Conservation (phyloP, 352 stramenopile species). For the Plasmopara viticola region DNA sequence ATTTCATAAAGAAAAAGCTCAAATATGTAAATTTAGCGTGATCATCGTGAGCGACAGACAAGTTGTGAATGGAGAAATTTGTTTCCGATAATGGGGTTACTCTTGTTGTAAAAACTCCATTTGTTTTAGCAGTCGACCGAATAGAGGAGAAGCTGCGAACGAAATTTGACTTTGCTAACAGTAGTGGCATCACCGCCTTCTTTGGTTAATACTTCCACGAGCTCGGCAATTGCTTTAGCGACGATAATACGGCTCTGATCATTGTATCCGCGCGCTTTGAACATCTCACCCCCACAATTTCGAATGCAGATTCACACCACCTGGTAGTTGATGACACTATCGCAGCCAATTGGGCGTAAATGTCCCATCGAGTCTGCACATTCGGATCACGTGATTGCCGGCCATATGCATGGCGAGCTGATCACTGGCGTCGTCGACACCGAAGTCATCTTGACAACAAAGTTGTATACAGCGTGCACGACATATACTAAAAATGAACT, state of each 20-base stretch:
- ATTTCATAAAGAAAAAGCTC: too few relatives aligned
- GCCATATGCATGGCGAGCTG: slow-evolving; percentile 81
- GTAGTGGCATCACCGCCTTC: slow-evolving; percentile 24
- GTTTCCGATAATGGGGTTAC: too few relatives aligned
- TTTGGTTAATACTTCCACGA: slow-evolving; percentile 27
- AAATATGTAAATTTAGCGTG: too few relatives aligned
- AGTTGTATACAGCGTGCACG: slow-evolving; percentile 32
- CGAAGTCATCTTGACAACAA: slow-evolving; percentile 40
- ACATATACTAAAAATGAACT: background rate
- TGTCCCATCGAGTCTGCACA: slow-evolving; percentile 76
- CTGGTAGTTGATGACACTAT: slow-evolving; percentile 85
- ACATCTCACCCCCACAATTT: slow-evolving; percentile 55
- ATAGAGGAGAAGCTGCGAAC: slow-evolving; percentile 37
- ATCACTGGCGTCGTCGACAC: slow-evolving; percentile 65
- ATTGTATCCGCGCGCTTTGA: slow-evolving; percentile 46
- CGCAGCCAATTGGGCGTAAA: slow-evolving; percentile 53
- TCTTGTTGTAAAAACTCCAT: too few relatives aligned
- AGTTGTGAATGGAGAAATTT: too few relatives aligned
- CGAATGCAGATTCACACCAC: slow-evolving; percentile 64
- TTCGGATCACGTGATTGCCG: slow-evolving; percentile 75
- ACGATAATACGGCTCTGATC: slow-evolving; percentile 53
- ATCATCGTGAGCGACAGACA: too few relatives aligned
- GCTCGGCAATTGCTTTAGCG: slow-evolving; percentile 48
- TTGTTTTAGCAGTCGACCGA: too few relatives aligned
- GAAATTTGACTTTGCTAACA: slow-evolving; percentile 32